Evolutionary conservation across 768 basidiomycete genomes (phyloP), one percentile per base, ranked within the genome.

Genomic region (Mycena alexandri): DNA sequence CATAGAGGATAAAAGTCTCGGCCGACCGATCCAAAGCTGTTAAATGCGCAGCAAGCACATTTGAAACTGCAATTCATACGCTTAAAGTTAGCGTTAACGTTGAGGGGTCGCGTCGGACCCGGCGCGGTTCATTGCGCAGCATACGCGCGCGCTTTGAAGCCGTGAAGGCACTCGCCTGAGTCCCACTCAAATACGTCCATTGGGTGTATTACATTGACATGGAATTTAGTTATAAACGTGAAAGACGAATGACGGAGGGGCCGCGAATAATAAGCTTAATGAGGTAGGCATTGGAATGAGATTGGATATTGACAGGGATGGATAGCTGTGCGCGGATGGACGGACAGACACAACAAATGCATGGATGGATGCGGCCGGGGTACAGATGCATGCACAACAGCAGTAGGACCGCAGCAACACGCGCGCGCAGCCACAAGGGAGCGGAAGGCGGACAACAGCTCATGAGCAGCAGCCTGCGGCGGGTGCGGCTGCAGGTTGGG

Each of bases 401-500:
- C 50, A 51, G 25, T 17, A n/a, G 5, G 8, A 51, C 14, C 19
- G 11, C 47, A 48, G 8, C 22, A 29, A 16, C 25, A 29, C 29
- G 6, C 29, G 6, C 29, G 29, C 29, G 29, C 29, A 29, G 29
- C 29, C 29, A 12, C 25, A 25, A 51, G 3, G 48, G 25, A 50
- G 48, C 13, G 24, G 12, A 12, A 17, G 29, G 17, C 10, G 8
- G 51, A 11, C 11, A 9, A 11, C 14, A 38, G 29, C 62, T 71
- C 62, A 71, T 71, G 69, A 67, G 48, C 70, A 71, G 66, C 70
- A 71, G 19, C 66, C 63, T 3, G 70, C 53, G 17, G 66, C 57
- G 11, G 61, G 62, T 12, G 56, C 29, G 14, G 69, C 51, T 12
- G 70, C 38, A 1, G 70, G 53, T 19, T 51, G 65, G 11, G 29